These are phyloP conservation scores for Nicotiana otophora DNA, from an alignment of 257 asterid genomes.

Conservation along the genomic window DNA sequence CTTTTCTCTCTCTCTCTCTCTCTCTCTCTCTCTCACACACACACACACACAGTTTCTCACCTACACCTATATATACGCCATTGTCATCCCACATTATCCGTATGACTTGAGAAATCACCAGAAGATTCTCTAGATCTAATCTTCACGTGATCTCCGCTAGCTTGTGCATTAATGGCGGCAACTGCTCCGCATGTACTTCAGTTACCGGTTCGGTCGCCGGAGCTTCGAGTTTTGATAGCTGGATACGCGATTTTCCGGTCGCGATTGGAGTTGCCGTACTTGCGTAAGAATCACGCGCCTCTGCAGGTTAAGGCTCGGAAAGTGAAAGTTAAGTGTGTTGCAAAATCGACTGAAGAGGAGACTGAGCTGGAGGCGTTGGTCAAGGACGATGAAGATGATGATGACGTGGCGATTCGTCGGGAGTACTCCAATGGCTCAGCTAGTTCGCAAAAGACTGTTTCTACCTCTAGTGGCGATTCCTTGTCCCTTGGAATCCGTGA, in stretches of 20 bases:
- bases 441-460: slow-evolving; percentile 32
- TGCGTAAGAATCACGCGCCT: slow-evolving; percentile 41
- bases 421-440: slow-evolving; percentile 40
- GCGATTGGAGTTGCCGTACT: slow-evolving; percentile 27
- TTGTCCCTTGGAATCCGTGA: slow-evolving; percentile 84
- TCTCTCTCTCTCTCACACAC: neutral
- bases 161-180: slow-evolving; percentile 38
- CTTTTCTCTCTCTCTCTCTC: neutral
- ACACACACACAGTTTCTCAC: neutral
- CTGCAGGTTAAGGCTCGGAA: slow-evolving; percentile 31
- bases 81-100: neutral
- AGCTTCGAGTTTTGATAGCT: slow-evolving; percentile 38
- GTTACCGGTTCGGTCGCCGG: slow-evolving; percentile 43
- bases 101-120: neutral
- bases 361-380: slow-evolving; percentile 31
- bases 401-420: slow-evolving; percentile 17
- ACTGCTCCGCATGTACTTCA: slow-evolving; percentile 43
- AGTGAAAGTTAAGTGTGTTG: slow-evolving; percentile 33
- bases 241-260: slow-evolving; percentile 46
- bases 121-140: neutral
- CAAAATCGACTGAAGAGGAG: slow-evolving; percentile 34
- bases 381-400: slow-evolving; percentile 30
- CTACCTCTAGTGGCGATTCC: slow-evolving; percentile 46
- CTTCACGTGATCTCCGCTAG: slow-evolving; percentile 10
- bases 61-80: neutral